Percentiles rank a stretch among this genome's conserved stretches.
Conservation (phyloP, 2,329 filamentous ascomycete genomes). For the Hypoxylon sp. region DNA sequence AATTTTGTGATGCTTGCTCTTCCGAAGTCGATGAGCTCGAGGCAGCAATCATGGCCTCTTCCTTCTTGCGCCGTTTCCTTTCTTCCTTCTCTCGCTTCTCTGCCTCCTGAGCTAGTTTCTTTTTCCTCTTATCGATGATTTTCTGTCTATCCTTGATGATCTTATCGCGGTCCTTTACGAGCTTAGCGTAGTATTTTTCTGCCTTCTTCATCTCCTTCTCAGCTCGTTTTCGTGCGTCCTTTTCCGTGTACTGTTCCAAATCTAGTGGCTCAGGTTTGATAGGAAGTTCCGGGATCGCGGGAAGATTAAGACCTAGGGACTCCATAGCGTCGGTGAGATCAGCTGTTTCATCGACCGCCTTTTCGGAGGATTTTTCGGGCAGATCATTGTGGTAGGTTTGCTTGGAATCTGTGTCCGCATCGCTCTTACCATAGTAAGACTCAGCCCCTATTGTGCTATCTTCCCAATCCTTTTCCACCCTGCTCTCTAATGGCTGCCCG, state of each 20-base stretch:
- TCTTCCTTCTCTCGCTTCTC: conserved; percentile 61
- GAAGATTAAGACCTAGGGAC: conserved; percentile 54
- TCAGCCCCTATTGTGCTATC: not conserved
- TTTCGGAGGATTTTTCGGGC: conserved; percentile 8
- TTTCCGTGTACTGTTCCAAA: conserved; percentile 71
- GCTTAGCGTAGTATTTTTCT: conserved; percentile 75
- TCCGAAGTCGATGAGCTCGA: conserved; percentile 32
- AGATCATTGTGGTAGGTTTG: conserved; percentile 13
- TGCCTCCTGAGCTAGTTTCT: conserved; percentile 61
- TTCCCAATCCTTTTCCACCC: not conserved
- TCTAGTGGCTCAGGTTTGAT: conserved; percentile 70
- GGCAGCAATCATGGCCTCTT: conserved; percentile 27
- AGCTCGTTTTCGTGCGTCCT: conserved; percentile 75
- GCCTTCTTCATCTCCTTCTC: conserved; percentile 76
- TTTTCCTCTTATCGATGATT: conserved; percentile 68
- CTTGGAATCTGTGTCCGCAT: conserved; percentile 5
- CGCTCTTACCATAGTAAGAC: conserved; percentile 1
- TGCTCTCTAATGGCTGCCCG: not conserved
- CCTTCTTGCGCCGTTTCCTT: conserved; percentile 53
- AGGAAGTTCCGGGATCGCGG: conserved; percentile 66
- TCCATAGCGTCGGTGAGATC: conserved; percentile 41
- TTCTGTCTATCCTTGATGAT: conserved; percentile 75
- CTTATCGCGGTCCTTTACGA: conserved; percentile 76
- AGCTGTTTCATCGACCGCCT: conserved; percentile 19
- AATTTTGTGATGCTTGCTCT: conserved; percentile 28